A percentile compares a stretch with the other conserved stretches of the same genome.
These are phyloP conservation scores for Fonsecaea pedrosoi DNA, from an alignment of 2,329 filamentous ascomycete species.

Conservation along the genomic window DNA sequence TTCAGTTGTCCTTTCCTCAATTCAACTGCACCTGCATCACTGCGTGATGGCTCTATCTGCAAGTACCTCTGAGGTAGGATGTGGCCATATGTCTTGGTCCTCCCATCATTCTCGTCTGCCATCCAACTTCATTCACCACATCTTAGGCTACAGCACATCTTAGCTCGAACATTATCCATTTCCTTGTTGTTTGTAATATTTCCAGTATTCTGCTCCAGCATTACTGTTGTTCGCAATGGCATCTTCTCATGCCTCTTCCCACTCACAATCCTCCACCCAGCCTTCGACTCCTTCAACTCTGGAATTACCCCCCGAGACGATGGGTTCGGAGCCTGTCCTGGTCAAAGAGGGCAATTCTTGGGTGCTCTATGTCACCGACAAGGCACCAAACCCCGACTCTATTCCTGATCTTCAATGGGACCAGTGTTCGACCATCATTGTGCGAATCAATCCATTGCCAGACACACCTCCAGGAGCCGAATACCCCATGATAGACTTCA, in stretches of 20 bases:
- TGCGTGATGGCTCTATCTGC: neutral
- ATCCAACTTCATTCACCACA: neutral
- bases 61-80: slow-evolving; percentile 7
- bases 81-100: neutral
- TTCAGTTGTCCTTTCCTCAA: neutral
- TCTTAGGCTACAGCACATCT: slow-evolving; percentile 11
- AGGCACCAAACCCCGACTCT: slow-evolving; percentile 2
- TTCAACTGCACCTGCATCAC: neutral
- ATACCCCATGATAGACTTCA: slow-evolving; percentile 20
- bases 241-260: neutral
- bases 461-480: slow-evolving; percentile 4
- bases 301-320: neutral
- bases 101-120: neutral
- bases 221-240: neutral
- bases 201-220: neutral
- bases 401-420: slow-evolving; percentile 25
- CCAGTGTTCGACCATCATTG: slow-evolving; percentile 14
- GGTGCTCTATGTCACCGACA: slow-evolving; percentile 22
- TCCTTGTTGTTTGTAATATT: neutral
- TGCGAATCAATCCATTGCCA: slow-evolving; percentile 17
- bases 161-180: slow-evolving; percentile 2
- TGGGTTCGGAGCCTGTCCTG: neutral
- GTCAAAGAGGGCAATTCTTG: slow-evolving; percentile 14
- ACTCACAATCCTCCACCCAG: neutral
- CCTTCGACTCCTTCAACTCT: neutral